Percentiles rank a stretch among this genome's conserved stretches.
Evolutionary conservation across 1,284 basidiomycete genomes (phyloP).

Genomic region (Rhodotorula sp.): DNA sequence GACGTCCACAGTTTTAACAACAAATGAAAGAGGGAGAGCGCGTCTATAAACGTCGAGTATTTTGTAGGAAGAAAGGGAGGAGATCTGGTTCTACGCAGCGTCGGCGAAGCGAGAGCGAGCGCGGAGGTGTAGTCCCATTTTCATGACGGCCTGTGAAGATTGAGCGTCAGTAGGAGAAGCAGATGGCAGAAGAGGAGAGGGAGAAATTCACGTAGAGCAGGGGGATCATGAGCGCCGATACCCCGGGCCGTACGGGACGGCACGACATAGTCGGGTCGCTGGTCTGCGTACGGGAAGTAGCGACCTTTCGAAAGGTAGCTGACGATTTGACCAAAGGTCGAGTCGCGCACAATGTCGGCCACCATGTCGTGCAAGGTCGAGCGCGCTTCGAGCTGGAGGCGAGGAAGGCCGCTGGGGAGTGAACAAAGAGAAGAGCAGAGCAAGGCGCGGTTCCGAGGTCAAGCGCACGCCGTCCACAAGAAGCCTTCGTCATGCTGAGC

Average conservation of each 20-base stretch:
- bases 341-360: conserved; percentile 40
- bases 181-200: neutral
- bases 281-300: conserved; percentile 39
- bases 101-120: conserved; percentile 16
- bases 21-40: neutral
- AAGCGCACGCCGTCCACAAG: too few species aligned
- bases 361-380: neutral
- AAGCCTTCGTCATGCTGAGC: too few species aligned
- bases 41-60: neutral
- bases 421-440: too few species aligned
- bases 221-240: conserved; percentile 44
- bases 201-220: conserved; percentile 29
- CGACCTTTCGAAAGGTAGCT: conserved; percentile 22
- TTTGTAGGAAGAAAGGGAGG: neutral
- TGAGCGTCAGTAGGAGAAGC: neutral
- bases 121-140: conserved; percentile 16
- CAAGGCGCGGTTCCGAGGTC: too few species aligned
- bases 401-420: too few species aligned
- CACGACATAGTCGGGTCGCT: conserved; percentile 36
- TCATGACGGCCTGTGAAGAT: conserved; percentile 2
- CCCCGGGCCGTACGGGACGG: conserved; percentile 37
- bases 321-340: conserved; percentile 37
- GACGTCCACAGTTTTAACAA: too few species aligned
- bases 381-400: too few species aligned
- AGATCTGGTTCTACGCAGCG: neutral